Evolutionary conservation across 306 rosid species (phyloP).

Genomic region (Echinosophora koreensis): DNA sequence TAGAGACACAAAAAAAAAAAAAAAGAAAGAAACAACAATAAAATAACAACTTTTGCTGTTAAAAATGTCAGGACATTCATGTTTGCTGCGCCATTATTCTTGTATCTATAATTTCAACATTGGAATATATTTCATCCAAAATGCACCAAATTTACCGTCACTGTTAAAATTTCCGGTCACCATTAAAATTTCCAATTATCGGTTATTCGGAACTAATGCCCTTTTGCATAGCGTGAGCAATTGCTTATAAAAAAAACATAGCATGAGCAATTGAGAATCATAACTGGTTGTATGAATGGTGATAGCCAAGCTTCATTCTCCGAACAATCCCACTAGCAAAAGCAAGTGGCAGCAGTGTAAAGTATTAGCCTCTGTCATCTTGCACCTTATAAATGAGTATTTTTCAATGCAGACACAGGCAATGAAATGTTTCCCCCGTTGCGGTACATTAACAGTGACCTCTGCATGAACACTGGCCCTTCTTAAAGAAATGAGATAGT

Average conservation of each 20-base stretch:
- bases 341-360: neutral
- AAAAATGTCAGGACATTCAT: neutral
- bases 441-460: slow-evolving; percentile 35
- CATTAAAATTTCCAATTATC: too few species aligned
- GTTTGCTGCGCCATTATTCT: neutral
- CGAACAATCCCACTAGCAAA: neutral
- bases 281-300: neutral
- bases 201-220: neutral
- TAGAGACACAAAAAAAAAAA: too few species aligned
- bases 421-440: slow-evolving; percentile 1
- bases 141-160: neutral
- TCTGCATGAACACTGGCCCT: slow-evolving; percentile 69
- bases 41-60: too few species aligned
- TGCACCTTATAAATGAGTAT: neutral
- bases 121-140: neutral
- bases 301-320: neutral
- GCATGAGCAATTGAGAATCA: neutral
- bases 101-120: neutral
- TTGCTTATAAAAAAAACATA: too few species aligned
- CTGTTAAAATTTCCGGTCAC: neutral
- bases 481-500: slow-evolving; percentile 62
- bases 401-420: neutral
- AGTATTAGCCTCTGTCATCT: neutral
- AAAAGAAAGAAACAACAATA: too few species aligned
- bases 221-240: too few species aligned